Percentiles rank a stretch among this genome's conserved stretches.
Conservation (phyloP, 768 basidiomycete genomes). For the Suillus bovinus region DNA sequence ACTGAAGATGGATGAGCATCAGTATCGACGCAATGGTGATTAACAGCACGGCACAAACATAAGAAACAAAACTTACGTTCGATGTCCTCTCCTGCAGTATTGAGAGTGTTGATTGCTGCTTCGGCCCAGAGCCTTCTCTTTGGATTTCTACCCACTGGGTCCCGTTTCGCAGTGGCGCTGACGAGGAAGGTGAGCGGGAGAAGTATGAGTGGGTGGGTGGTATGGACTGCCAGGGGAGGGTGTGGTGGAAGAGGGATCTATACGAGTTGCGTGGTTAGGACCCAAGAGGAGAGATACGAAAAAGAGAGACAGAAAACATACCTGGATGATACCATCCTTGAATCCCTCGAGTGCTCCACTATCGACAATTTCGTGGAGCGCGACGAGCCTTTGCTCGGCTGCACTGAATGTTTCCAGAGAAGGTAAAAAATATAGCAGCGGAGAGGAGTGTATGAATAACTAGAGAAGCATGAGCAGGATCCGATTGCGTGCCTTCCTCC, state of each 20-base stretch:
- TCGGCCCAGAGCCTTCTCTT: slow-evolving; percentile 69
- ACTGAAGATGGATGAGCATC: slow-evolving; percentile 35
- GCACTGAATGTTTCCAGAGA: slow-evolving; percentile 50
- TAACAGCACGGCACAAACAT: background rate
- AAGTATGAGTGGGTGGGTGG: slow-evolving; percentile 68
- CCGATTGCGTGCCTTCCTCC: slow-evolving; percentile 19
- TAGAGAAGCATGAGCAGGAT: slow-evolving; percentile 40
- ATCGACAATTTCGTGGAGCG: slow-evolving; percentile 70
- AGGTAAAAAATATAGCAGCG: slow-evolving; percentile 61
- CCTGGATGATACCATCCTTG: slow-evolving; percentile 41
- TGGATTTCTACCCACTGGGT: slow-evolving; percentile 72
- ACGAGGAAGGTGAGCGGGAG: slow-evolving; percentile 68
- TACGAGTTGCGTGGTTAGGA: background rate
- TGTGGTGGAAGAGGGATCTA: slow-evolving; percentile 33
- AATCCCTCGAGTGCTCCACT: slow-evolving; percentile 46
- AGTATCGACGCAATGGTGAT: background rate
- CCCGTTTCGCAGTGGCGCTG: slow-evolving; percentile 65
- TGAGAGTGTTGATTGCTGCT: slow-evolving; percentile 52
- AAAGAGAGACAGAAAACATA: slow-evolving; percentile 10
- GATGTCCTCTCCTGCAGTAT: slow-evolving; percentile 28
- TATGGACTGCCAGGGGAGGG: slow-evolving; percentile 52
- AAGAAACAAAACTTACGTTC: slow-evolving; percentile 23
- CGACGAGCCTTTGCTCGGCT: slow-evolving; percentile 51
- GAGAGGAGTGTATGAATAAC: slow-evolving; percentile 64
- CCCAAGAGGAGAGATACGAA: background rate